Evolutionary conservation across 129 eudicot genomes (phyloP).

Genomic region (Tagetes erecta): DNA sequence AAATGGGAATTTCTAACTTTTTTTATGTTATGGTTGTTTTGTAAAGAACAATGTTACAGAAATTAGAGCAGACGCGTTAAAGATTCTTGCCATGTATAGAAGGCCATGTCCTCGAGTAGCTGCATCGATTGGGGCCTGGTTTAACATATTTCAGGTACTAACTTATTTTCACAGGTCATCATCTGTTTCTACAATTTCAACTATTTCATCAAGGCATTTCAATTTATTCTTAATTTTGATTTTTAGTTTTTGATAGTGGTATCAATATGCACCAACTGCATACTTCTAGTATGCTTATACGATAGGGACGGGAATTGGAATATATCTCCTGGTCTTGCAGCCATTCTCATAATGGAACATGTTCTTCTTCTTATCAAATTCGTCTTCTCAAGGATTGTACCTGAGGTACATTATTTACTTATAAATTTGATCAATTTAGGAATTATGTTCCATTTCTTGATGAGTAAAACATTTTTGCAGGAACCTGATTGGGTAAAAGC

Average conservation of each 20-base stretch:
- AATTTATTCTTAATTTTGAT: slow-evolving; percentile 16
- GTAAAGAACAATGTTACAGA: slow-evolving; percentile 77
- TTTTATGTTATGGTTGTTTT: slow-evolving; percentile 23
- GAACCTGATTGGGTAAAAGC: slow-evolving; percentile 99
- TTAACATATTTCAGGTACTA: slow-evolving; percentile 85
- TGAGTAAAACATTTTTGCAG: slow-evolving; percentile 28
- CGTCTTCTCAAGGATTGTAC: slow-evolving; percentile 83
- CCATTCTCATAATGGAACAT: slow-evolving; percentile 90
- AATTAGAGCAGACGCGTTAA: slow-evolving; percentile 93
- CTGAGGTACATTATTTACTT: slow-evolving; percentile 54
- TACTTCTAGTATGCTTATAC: slow-evolving; percentile 76
- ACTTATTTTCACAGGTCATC: not conserved
- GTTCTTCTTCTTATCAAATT: slow-evolving; percentile 75
- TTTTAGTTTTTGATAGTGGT: slow-evolving; percentile 86
- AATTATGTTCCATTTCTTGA: not conserved
- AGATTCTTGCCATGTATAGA: slow-evolving; percentile 77
- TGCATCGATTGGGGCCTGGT: slow-evolving; percentile 96
- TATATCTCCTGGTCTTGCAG: slow-evolving; percentile 94
- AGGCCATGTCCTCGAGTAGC: slow-evolving; percentile 83
- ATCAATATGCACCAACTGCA: slow-evolving; percentile 93
- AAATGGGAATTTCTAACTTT: slow-evolving; percentile 6
- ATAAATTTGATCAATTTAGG: not conserved
- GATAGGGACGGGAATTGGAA: slow-evolving; percentile 85
- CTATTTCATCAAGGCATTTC: not conserved
- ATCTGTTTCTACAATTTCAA: not conserved